phyloP scores from a whole-genome alignment of 2,329 filamentous ascomycete genomes.

The Colletotrichum cereale region DNA sequence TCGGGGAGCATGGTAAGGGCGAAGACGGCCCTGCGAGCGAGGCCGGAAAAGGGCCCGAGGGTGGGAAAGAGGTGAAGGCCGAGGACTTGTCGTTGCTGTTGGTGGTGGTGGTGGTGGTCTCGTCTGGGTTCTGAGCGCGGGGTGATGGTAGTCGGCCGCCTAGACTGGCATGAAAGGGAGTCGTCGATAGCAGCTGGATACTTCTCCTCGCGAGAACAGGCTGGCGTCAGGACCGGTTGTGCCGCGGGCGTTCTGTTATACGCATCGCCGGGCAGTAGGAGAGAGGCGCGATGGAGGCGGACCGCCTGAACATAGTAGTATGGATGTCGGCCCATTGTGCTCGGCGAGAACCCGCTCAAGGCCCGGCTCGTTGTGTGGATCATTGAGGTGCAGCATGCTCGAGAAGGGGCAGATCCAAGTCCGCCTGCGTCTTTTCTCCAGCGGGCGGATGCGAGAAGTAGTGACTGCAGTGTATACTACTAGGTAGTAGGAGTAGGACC shows the following conservation, averaged over 20 bases:
- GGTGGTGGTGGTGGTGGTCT: not conserved
- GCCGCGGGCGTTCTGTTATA: slow-evolving; percentile 22
- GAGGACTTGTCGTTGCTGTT: not conserved
- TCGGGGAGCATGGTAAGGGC: slow-evolving; percentile 22
- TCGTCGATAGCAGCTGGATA: no score
- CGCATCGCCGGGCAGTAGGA: not conserved
- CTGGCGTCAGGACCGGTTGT: slow-evolving; percentile 18
- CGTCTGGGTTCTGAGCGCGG: not conserved
- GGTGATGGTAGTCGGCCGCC: not conserved
- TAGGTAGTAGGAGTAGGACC: slow-evolving; percentile 16
- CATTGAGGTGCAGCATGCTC: slow-evolving; percentile 37
- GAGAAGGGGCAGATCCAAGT: not conserved
- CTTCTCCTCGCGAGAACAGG: slow-evolving; percentile 31
- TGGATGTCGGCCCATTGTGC: slow-evolving; percentile 31
- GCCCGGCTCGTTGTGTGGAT: slow-evolving; percentile 33
- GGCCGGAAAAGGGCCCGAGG: slow-evolving; percentile 8
- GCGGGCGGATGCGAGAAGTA: slow-evolving; percentile 12
- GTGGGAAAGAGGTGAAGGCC: not conserved
- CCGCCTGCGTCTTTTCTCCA: slow-evolving; percentile 10
- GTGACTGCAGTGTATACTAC: no score
- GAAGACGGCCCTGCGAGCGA: not conserved
- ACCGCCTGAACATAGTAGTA: slow-evolving; percentile 29
- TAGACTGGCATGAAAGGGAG: slow-evolving; percentile 26
- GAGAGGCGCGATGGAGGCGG: slow-evolving; percentile 25
- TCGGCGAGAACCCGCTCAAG: slow-evolving; percentile 22